phyloP scores from a whole-genome alignment of 495 filamentous ascomycete genomes.

The Neurospora sp. region DNA sequence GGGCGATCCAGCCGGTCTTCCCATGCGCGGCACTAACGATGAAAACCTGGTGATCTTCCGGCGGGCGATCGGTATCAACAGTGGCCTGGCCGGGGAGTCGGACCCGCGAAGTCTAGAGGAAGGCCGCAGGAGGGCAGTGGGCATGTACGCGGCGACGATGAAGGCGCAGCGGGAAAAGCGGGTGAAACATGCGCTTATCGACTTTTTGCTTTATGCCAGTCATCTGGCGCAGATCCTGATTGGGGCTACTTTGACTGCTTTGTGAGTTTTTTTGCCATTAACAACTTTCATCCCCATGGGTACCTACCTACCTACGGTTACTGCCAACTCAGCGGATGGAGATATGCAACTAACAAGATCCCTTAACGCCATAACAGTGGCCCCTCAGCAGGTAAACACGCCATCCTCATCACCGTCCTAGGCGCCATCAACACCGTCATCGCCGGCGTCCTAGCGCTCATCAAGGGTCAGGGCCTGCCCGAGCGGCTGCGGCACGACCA shows the following conservation, averaged over 20 bases:
- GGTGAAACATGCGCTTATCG: slow-evolving; percentile 15
- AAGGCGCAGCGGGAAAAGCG: slow-evolving; percentile 18
- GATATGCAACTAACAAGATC: neutral
- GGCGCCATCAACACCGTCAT: slow-evolving; percentile 41
- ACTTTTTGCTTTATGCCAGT: slow-evolving; percentile 24
- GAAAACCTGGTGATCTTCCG: slow-evolving; percentile 37
- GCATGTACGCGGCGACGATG: slow-evolving; percentile 28
- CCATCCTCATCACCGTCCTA: slow-evolving; percentile 30
- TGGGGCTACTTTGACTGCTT: slow-evolving; percentile 34
- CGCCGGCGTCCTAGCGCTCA: slow-evolving; percentile 37
- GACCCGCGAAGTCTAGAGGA: slow-evolving; percentile 24
- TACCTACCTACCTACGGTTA: too few relatives aligned
- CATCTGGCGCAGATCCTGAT: slow-evolving; percentile 36
- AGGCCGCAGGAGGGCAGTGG: slow-evolving; percentile 25
- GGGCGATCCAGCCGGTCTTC: slow-evolving; percentile 31
- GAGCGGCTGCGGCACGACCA: slow-evolving; percentile 31
- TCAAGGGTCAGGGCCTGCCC: slow-evolving; percentile 34
- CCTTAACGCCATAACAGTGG: slow-evolving; percentile 12
- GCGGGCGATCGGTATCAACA: slow-evolving; percentile 34
- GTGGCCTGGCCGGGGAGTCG: slow-evolving; percentile 5
- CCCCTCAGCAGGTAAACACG: slow-evolving; percentile 26
- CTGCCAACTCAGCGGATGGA: too few relatives aligned
- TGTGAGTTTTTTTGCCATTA: slow-evolving; percentile 6
- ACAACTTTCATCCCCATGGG: too few relatives aligned
- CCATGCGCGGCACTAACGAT: slow-evolving; percentile 28